A percentile compares a stretch with the other conserved stretches of the same genome.
phyloP scores from a whole-genome alignment of 768 basidiomycete genomes.

The Trametes punicea region DNA sequence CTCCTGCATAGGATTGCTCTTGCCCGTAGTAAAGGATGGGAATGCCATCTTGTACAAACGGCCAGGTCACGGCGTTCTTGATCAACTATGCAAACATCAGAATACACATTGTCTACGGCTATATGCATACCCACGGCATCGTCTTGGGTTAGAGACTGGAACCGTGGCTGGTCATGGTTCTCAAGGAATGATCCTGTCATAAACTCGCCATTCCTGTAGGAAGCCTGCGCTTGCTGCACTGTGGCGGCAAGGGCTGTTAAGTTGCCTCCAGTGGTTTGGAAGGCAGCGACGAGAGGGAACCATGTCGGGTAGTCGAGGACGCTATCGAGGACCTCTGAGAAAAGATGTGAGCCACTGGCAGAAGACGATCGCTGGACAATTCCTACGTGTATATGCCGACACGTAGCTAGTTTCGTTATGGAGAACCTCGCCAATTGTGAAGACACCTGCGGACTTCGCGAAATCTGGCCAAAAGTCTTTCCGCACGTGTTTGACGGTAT shows the following conservation, averaged over 20 bases:
- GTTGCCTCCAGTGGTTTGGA: conserved; percentile 34
- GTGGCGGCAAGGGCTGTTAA: conserved; percentile 31
- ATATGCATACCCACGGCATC: conserved; percentile 33
- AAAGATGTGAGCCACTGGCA: neutral
- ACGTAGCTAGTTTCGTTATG: conserved; percentile 40
- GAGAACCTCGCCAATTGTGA: conserved; percentile 55
- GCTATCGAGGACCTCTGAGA: conserved; percentile 39
- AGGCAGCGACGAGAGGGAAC: conserved; percentile 41
- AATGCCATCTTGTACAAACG: conserved; percentile 49
- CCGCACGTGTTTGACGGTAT: conserved; percentile 56
- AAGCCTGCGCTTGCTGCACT: conserved; percentile 32
- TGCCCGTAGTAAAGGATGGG: conserved; percentile 53
- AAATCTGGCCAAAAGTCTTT: conserved; percentile 55
- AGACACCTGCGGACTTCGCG: conserved; percentile 44
- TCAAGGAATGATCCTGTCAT: conserved; percentile 48
- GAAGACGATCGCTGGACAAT: neutral
- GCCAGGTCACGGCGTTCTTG: conserved; percentile 48
- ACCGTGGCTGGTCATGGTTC: conserved; percentile 54
- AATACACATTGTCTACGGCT: neutral
- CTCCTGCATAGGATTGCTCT: conserved; percentile 48
- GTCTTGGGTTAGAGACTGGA: conserved; percentile 42
- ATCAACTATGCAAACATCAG: conserved; percentile 29
- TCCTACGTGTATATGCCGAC: conserved; percentile 39
- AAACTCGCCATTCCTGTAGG: conserved; percentile 40
- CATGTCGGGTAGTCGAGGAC: conserved; percentile 51